Evolutionary conservation across 2,329 filamentous ascomycete genomes (phyloP).

Genomic region (Phialophora verrucosa): DNA sequence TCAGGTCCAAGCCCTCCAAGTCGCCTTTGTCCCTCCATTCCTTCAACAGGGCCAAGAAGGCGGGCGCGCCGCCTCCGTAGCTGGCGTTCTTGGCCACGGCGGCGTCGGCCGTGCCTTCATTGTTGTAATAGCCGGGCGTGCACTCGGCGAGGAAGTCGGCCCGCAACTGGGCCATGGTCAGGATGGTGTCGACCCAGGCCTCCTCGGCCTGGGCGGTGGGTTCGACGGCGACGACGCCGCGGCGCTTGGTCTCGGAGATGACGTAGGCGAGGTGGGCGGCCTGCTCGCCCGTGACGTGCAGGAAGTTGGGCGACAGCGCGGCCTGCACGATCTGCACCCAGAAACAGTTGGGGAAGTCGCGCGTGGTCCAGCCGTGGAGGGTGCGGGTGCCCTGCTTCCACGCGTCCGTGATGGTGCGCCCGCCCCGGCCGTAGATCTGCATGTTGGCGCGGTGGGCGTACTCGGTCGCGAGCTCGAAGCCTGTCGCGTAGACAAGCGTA

Average conservation of each 20-base stretch:
- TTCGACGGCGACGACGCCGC: conserved; percentile 29
- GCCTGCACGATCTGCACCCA: conserved; percentile 33
- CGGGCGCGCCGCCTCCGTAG: conserved; percentile 28
- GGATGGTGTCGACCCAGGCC: conserved; percentile 31
- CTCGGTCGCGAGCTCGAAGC: conserved; percentile 44
- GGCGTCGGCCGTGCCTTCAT: conserved; percentile 25
- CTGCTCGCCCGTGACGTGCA: conserved; percentile 35
- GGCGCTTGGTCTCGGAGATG: conserved; percentile 23
- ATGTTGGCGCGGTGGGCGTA: conserved; percentile 34
- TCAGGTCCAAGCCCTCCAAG: conserved; percentile 30
- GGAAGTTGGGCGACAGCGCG: conserved; percentile 33
- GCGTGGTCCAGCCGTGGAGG: conserved; percentile 32
- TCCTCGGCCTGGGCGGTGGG: conserved; percentile 32
- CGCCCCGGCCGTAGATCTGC: conserved; percentile 40
- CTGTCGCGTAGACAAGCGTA: conserved; percentile 55
- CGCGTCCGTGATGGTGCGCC: conserved; percentile 37
- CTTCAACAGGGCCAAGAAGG: conserved; percentile 29
- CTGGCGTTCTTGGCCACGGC: conserved; percentile 24
- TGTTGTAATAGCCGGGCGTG: conserved; percentile 35
- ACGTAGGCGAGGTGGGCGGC: conserved; percentile 33
- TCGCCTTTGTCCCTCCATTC: conserved; percentile 31
- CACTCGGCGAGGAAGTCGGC: conserved; percentile 28
- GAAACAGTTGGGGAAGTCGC: conserved; percentile 35
- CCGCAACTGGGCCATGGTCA: conserved; percentile 20
- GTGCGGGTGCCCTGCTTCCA: conserved; percentile 37